phyloP scores from a whole-genome alignment of 2,329 filamentous ascomycete genomes.

The Monosporascus ibericus region DNA sequence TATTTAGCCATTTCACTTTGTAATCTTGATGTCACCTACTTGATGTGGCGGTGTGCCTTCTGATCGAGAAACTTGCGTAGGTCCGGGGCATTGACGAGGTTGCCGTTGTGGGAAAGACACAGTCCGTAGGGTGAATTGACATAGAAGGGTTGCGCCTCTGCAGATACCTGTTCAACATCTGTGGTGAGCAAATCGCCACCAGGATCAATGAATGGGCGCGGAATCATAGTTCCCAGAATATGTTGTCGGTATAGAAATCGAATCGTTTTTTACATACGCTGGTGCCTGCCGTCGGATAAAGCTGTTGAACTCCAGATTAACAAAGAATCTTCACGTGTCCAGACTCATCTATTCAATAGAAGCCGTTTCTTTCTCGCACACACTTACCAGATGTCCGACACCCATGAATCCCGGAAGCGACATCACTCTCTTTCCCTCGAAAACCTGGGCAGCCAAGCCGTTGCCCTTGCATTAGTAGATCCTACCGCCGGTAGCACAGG shows the following conservation, averaged over 20 bases:
- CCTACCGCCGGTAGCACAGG: too few relatives aligned
- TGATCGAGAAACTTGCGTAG: slow-evolving; percentile 48
- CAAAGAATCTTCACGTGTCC: neutral
- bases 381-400: slow-evolving; percentile 25
- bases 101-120: slow-evolving; percentile 68
- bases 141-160: slow-evolving; percentile 78
- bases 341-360: neutral
- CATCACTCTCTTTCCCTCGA: too few relatives aligned
- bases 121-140: slow-evolving; percentile 73
- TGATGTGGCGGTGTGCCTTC: slow-evolving; percentile 63
- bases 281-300: neutral
- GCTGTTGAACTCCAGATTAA: neutral
- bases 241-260: too few relatives aligned
- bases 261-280: too few relatives aligned
- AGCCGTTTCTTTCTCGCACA: neutral
- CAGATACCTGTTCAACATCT: slow-evolving; percentile 17
- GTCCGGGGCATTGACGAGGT: slow-evolving; percentile 67
- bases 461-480: too few relatives aligned
- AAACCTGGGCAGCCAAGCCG: too few relatives aligned
- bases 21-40: slow-evolving; percentile 23
- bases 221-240: too few relatives aligned
- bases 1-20: too few relatives aligned
- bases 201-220: too few relatives aligned
- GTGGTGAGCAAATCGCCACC: too few relatives aligned
- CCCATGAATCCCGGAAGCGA: too few relatives aligned